phyloP scores from a whole-genome alignment of 2,329 filamentous ascomycete species.

The Clonostachys chloroleuca region DNA sequence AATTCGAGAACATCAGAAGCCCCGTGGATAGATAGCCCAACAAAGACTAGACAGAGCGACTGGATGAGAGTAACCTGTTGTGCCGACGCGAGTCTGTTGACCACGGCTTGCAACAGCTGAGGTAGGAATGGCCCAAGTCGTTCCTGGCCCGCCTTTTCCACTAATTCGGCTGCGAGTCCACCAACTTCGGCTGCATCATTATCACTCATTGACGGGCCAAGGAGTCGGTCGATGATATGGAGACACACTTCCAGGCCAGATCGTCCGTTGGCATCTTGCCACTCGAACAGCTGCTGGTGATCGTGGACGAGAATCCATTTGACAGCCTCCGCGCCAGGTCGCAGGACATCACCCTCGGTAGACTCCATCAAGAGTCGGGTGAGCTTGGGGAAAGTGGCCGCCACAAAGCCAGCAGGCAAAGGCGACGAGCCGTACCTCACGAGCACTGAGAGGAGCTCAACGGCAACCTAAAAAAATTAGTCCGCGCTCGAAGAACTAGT shows the following conservation, averaged over 20 bases:
- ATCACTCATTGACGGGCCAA: conserved; percentile 82
- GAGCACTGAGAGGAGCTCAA: conserved; percentile 76
- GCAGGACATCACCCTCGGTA: conserved; percentile 81
- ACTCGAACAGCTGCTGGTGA: conserved; percentile 82
- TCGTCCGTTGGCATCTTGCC: conserved; percentile 75
- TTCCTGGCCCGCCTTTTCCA: conserved; percentile 91
- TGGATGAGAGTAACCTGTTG: conserved; percentile 89
- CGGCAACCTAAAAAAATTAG: conserved; percentile 56
- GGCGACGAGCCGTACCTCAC: conserved; percentile 81
- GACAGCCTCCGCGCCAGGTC: conserved; percentile 79
- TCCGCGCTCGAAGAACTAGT: too few relatives aligned
- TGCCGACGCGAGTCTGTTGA: conserved; percentile 76
- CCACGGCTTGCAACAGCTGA: conserved; percentile 85
- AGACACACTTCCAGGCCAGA: conserved; percentile 85
- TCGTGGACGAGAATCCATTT: conserved; percentile 90
- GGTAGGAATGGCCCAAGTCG: conserved; percentile 85
- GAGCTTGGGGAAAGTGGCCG: conserved; percentile 81
- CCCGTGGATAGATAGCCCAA: conserved; percentile 78
- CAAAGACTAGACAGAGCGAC: conserved; percentile 92
- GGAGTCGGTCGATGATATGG: conserved; percentile 85
- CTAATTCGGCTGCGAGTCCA: conserved; percentile 86
- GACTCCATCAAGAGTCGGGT: conserved; percentile 78
- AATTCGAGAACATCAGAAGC: conserved; percentile 90
- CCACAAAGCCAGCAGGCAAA: conserved; percentile 81
- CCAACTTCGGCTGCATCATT: conserved; percentile 95